Conservation (phyloP, 495 filamentous ascomycete species). For the Margaritispora aquatica region DNA sequence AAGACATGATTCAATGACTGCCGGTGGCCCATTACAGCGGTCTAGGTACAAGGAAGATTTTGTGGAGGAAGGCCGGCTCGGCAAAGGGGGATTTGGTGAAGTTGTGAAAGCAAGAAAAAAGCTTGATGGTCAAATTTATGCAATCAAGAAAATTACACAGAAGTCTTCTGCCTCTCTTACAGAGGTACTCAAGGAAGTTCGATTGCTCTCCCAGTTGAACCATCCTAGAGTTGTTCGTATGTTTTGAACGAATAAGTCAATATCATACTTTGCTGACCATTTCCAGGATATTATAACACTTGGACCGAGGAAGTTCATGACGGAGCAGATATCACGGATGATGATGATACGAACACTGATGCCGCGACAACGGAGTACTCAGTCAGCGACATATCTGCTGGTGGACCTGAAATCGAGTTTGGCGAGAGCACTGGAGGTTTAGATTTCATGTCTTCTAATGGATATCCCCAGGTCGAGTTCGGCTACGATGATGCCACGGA, state of each 20-base stretch:
- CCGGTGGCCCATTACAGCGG: slow-evolving; percentile 39
- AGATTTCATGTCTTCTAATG: slow-evolving; percentile 89
- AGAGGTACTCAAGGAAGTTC: slow-evolving; percentile 85
- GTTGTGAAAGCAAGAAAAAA: slow-evolving; percentile 96
- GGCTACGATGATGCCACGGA: slow-evolving; percentile 56
- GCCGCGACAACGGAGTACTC: slow-evolving; percentile 32
- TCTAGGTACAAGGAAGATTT: slow-evolving; percentile 89
- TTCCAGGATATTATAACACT: slow-evolving; percentile 73
- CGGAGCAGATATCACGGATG: slow-evolving; percentile 43
- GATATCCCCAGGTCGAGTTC: slow-evolving; percentile 73
- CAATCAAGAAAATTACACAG: slow-evolving; percentile 91
- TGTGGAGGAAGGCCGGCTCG: slow-evolving; percentile 78
- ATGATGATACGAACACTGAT: slow-evolving; percentile 52
- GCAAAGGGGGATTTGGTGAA: slow-evolving; percentile 92
- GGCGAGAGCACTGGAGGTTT: slow-evolving; percentile 71
- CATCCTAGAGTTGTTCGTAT: slow-evolving; percentile 87
- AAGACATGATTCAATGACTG: slow-evolving; percentile 45
- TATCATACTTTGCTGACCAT: background rate
- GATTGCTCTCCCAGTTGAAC: slow-evolving; percentile 83
- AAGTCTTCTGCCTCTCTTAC: slow-evolving; percentile 72
- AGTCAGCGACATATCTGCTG: slow-evolving; percentile 26
- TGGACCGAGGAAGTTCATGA: slow-evolving; percentile 76
- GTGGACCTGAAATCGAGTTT: slow-evolving; percentile 53
- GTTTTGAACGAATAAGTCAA: no score
- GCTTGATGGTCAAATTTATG: slow-evolving; percentile 87